A percentile compares a stretch with the other conserved stretches of the same genome.
These are phyloP conservation scores for Dichotomopilus funicola DNA, from an alignment of 2,329 filamentous ascomycete species.

Conservation along the genomic window DNA sequence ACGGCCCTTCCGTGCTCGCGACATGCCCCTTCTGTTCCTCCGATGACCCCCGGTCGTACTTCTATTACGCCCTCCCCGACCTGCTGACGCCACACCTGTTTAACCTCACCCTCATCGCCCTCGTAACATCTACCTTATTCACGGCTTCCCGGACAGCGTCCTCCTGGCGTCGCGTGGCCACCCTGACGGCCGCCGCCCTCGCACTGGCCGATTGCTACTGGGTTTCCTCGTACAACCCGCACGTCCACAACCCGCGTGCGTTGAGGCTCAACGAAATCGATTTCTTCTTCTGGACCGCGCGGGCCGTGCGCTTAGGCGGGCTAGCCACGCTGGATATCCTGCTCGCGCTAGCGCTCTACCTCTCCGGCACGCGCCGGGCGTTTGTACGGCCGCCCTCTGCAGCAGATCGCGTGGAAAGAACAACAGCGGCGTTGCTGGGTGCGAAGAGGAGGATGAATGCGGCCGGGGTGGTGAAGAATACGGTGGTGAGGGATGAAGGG, in stretches of 20 bases:
- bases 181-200: constrained; percentile 53
- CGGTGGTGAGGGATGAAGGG: constrained; percentile 64
- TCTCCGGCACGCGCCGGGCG: constrained; percentile 73
- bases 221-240: constrained; percentile 54
- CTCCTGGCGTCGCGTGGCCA: constrained; percentile 65
- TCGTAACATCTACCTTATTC: constrained; percentile 64
- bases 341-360: constrained; percentile 62
- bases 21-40: constrained; percentile 75
- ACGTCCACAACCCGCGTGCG: constrained; percentile 57
- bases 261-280: constrained; percentile 58
- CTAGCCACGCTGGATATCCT: constrained; percentile 59
- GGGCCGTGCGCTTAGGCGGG: constrained; percentile 53
- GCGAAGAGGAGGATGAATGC: constrained; percentile 64
- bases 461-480: constrained; percentile 72
- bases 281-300: constrained; percentile 64
- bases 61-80: constrained; percentile 72
- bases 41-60: constrained; percentile 64
- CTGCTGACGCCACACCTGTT: constrained; percentile 71
- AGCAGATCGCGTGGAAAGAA: constrained; percentile 59
- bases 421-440: constrained; percentile 49
- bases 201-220: constrained; percentile 60
- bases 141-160: constrained; percentile 53
- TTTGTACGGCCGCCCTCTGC: constrained; percentile 57
- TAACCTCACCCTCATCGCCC: constrained; percentile 65
- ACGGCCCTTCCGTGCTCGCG: constrained; percentile 66